These are phyloP conservation scores for Trametes sp. DNA, from an alignment of 1,284 basidiomycete species.

Conservation along the genomic window DNA sequence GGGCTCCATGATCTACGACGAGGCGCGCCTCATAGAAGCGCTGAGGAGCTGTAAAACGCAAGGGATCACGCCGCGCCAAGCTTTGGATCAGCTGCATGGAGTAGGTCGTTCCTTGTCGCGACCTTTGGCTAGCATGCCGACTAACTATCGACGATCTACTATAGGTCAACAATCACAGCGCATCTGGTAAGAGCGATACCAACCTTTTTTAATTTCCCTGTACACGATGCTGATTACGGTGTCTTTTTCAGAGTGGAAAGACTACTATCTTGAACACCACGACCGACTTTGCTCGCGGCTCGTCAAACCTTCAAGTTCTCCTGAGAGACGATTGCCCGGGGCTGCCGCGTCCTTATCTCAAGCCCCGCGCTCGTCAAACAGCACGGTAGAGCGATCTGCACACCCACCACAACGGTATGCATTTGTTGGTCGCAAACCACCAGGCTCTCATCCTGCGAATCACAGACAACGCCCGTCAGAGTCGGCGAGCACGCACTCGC, in stretches of 20 bases:
- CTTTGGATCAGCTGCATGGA: constrained; percentile 15
- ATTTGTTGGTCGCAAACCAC: no score
- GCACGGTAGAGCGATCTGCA: background rate
- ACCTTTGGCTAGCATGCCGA: no score
- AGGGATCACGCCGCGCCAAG: background rate
- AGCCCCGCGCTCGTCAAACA: background rate
- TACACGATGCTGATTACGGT: no score
- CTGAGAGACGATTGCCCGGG: no score
- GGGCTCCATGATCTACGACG: constrained; percentile 7
- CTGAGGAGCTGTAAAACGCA: constrained; percentile 3
- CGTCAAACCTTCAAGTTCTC: background rate
- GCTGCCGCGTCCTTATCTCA: no score
- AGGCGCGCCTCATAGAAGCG: constrained; percentile 9
- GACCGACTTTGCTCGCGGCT: constrained; percentile 10
- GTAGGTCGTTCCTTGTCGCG: background rate
- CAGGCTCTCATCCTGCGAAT: background rate
- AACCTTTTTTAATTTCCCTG: background rate
- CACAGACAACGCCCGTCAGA: background rate
- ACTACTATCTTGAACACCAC: constrained; percentile 21
- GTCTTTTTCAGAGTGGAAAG: constrained; percentile 18
- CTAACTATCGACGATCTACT: no score
- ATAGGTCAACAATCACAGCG: constrained; percentile 22
- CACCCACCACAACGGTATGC: background rate
- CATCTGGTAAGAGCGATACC: constrained; percentile 13
- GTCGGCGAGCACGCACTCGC: background rate